Percentiles rank a stretch among this genome's conserved stretches.
phyloP scores from a whole-genome alignment of 2,329 filamentous ascomycete genomes.

The Parasarocladium wereldwijsianum region DNA sequence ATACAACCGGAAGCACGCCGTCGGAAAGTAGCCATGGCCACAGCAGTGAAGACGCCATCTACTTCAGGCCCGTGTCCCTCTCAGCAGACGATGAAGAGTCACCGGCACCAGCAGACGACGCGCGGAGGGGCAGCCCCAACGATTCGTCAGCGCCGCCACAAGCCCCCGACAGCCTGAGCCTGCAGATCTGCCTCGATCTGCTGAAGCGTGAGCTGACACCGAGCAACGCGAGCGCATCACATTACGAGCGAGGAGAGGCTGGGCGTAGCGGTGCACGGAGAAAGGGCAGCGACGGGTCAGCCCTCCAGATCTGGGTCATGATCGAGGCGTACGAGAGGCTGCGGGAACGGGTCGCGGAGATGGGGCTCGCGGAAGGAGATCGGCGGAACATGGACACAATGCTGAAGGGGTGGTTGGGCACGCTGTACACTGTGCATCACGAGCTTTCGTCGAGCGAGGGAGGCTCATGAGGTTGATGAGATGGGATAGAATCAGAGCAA shows the following conservation, averaged over 20 bases:
- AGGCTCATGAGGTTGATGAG: slow-evolving; percentile 10
- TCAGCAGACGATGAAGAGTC: slow-evolving; percentile 11
- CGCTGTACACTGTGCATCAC: slow-evolving; percentile 30
- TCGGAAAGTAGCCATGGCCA: slow-evolving; percentile 28
- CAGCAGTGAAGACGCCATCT: slow-evolving; percentile 30
- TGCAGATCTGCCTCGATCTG: slow-evolving; percentile 36
- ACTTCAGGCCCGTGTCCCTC: slow-evolving; percentile 30
- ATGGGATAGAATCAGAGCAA: neutral
- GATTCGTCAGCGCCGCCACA: neutral
- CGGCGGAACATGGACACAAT: slow-evolving; percentile 16
- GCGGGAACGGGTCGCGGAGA: slow-evolving; percentile 26
- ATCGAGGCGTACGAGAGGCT: slow-evolving; percentile 43
- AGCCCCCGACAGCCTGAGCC: slow-evolving; percentile 21
- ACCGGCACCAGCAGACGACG: slow-evolving; percentile 7
- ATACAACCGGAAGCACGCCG: neutral
- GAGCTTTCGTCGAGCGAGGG: slow-evolving; percentile 10
- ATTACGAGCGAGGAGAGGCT: too few relatives aligned
- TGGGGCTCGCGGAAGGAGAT: slow-evolving; percentile 17
- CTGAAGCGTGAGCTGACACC: slow-evolving; percentile 31
- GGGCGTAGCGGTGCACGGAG: slow-evolving; percentile 10
- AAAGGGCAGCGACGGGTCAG: slow-evolving; percentile 20
- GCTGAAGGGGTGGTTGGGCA: slow-evolving; percentile 35
- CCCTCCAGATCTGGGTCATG: slow-evolving; percentile 40
- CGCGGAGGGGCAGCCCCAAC: too few relatives aligned
- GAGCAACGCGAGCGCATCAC: neutral